phyloP scores from a whole-genome alignment of 768 basidiomycete genomes.

The Hypholoma sublateritium region DNA sequence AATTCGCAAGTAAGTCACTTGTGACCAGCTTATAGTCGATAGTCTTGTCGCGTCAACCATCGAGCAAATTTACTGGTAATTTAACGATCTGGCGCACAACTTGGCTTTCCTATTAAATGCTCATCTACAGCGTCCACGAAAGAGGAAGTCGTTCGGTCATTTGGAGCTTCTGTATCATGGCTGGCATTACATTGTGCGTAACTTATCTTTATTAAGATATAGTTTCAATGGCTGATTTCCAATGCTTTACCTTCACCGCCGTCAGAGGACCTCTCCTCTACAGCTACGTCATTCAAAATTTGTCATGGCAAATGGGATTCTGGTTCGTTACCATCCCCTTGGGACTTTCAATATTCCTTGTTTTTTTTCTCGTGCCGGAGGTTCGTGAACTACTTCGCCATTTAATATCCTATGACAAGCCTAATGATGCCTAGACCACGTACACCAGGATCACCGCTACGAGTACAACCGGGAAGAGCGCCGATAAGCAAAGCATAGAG shows the following conservation, averaged over 20 bases:
- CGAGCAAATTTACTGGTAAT: conserved; percentile 43
- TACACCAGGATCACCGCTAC: conserved; percentile 13
- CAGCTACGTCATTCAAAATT: conserved; percentile 44
- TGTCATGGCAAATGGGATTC: conserved; percentile 44
- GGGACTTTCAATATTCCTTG: conserved; percentile 33
- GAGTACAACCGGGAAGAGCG: neutral
- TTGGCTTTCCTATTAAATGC: neutral
- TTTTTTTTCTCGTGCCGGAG: conserved; percentile 46
- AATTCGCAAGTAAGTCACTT: neutral
- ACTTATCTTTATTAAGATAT: neutral
- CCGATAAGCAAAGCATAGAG: conserved; percentile 19
- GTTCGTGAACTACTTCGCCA: conserved; percentile 18
- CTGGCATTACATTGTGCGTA: conserved; percentile 40
- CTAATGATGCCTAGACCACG: conserved; percentile 28
- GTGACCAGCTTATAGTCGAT: neutral
- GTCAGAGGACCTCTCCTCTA: conserved; percentile 44
- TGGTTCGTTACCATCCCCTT: conserved; percentile 47
- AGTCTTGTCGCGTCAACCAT: conserved; percentile 42
- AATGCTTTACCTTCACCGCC: neutral
- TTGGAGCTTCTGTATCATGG: conserved; percentile 45
- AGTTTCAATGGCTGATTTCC: neutral
- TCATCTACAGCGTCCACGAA: conserved; percentile 35
- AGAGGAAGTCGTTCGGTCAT: conserved; percentile 41
- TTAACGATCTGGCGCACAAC: neutral
- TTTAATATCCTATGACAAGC: neutral